Evolutionary conservation across 2,329 filamentous ascomycete genomes (phyloP), one percentile per base, ranked within the genome.

Genomic region (Nannizzia gypsea): DNA sequence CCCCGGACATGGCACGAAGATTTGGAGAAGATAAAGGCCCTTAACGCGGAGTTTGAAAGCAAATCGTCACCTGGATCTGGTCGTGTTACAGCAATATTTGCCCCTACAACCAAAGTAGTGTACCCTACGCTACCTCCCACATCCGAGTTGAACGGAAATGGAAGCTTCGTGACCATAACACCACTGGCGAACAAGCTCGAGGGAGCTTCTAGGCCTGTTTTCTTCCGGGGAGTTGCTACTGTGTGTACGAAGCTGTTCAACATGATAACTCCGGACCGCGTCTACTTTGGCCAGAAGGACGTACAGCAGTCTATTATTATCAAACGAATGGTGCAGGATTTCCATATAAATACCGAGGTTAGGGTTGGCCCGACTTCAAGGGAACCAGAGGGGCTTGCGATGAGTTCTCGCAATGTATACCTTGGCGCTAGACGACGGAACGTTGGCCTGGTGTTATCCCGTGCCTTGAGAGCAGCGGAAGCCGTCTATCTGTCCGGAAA

Each of bases 261-360:
- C 68, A 88, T 90, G 59, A 85, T 89, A 52, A 80, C 83, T 64
- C 87, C 89, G 3, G 86, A 91, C 60, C 81, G 81, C 50, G 89
- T 90, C 3, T 93, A 96, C 75, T 96, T 99, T 77, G 93, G 93
- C 3, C 93, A 97, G 73, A 99, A 99, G 76, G 93, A 99, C 72
- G 84, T 96, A 20, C 93, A 99, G 77, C 93, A 99, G 75, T 95
- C 90, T 0, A 88, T 95, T 17, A 83, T 99, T 9, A 88, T 99
- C 68, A 85, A 83, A 68, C 84, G 88, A 50, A 85, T 99, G 83
- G 88, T 96, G 34, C 81, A 84, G 65, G 93, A 99, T 72, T 91
- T 99, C 65, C 84, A 90, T 71, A 73, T 97, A 44, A 83, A 88
- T 42, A 87, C 84, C 2, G 78, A 88, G 22, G 83, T 97, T 6